Conservation (phyloP, 2,329 filamentous ascomycete species). For the Kalaharituber pfeilii region DNA sequence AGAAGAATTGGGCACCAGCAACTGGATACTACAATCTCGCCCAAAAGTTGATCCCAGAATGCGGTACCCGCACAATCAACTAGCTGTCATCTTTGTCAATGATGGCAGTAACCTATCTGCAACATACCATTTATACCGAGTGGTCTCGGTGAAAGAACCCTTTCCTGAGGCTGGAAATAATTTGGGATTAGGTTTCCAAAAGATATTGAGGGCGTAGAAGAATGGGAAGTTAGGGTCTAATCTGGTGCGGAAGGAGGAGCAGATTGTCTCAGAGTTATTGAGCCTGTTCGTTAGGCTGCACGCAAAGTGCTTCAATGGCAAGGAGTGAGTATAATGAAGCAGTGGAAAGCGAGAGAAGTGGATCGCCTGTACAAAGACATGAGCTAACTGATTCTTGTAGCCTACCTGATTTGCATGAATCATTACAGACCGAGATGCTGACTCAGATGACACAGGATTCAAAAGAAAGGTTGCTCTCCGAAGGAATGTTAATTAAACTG, state of each 20-base stretch:
- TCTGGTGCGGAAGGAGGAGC: slow-evolving; percentile 27
- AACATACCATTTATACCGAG: slow-evolving; percentile 78
- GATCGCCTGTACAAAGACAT: neutral
- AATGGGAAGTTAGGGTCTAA: slow-evolving; percentile 13
- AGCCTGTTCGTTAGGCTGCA: slow-evolving; percentile 78
- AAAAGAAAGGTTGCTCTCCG: slow-evolving; percentile 44
- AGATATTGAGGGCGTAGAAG: slow-evolving; percentile 24
- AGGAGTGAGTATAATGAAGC: slow-evolving; percentile 28
- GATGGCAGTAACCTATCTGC: slow-evolving; percentile 65
- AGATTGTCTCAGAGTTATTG: slow-evolving; percentile 46
- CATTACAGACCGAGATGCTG: slow-evolving; percentile 72
- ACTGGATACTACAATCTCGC: slow-evolving; percentile 74
- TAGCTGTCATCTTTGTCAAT: slow-evolving; percentile 67
- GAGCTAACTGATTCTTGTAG: neutral
- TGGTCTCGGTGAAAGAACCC: slow-evolving; percentile 55
- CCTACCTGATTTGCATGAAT: slow-evolving; percentile 43
- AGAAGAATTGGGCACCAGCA: slow-evolving; percentile 60
- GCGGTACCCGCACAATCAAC: slow-evolving; percentile 78
- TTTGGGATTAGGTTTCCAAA: slow-evolving; percentile 56
- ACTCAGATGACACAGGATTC: slow-evolving; percentile 57
- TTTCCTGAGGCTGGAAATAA: slow-evolving; percentile 60
- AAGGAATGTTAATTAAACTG: slow-evolving; percentile 56
- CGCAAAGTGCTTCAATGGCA: slow-evolving; percentile 63
- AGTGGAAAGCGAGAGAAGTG: no score
- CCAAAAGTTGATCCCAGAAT: slow-evolving; percentile 56